phyloP scores from a whole-genome alignment of 1,284 basidiomycete genomes.

The Amylostereum areolatum region DNA sequence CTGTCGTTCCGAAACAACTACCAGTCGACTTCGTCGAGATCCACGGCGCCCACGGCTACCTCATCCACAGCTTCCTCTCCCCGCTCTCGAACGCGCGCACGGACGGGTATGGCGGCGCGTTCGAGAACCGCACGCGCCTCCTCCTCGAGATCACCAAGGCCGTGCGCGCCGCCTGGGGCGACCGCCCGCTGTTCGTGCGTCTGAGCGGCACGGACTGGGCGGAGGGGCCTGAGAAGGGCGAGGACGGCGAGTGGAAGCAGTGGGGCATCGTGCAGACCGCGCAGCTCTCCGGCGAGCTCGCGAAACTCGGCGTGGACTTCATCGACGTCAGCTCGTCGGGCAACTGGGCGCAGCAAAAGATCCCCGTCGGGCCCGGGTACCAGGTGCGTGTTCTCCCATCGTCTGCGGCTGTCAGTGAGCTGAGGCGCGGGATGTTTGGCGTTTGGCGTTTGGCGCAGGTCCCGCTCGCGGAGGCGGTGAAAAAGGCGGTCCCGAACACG shows the following conservation, averaged over 20 bases:
- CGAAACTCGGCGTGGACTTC: constrained; percentile 63
- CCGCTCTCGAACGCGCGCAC: constrained; percentile 67
- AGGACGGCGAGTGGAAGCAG: constrained; percentile 50
- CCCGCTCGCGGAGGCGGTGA: constrained; percentile 65
- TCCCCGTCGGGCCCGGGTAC: constrained; percentile 56
- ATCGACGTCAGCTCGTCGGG: constrained; percentile 70
- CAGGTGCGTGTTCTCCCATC: constrained; percentile 36
- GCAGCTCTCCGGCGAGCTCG: constrained; percentile 48
- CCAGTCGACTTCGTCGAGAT: constrained; percentile 79
- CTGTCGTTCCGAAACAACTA: background rate
- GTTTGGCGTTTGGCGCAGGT: constrained; percentile 34
- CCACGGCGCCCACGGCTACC: constrained; percentile 68
- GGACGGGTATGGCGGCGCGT: constrained; percentile 69
- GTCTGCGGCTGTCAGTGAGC: too few relatives aligned
- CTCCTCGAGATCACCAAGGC: constrained; percentile 52
- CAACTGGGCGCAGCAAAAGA: constrained; percentile 57
- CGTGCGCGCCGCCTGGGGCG: constrained; percentile 50
- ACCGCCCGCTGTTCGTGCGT: constrained; percentile 70
- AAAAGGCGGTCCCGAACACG: constrained; percentile 53
- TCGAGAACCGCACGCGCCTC: constrained; percentile 70
- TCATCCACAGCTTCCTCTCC: constrained; percentile 58
- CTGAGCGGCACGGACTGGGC: constrained; percentile 77
- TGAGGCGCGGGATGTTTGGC: background rate
- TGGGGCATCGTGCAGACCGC: constrained; percentile 80
- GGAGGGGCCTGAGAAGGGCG: constrained; percentile 58